Evolutionary conservation across 2,329 filamentous ascomycete genomes (phyloP).

Genomic region (Phaeoacremonium minimum): DNA sequence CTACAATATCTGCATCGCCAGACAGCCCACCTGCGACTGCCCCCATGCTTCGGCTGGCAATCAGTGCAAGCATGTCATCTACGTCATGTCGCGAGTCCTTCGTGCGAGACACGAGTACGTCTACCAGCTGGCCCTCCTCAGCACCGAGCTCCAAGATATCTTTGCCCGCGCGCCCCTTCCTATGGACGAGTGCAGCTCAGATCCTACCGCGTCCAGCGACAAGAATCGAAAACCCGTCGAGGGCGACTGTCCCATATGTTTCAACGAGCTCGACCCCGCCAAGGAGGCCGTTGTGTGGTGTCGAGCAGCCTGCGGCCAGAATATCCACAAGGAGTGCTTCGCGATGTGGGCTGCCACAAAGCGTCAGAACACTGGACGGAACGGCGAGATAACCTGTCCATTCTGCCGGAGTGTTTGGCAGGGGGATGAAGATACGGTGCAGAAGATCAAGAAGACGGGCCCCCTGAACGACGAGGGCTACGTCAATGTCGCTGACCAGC

Average conservation of each 20-base stretch:
- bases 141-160: slow-evolving; percentile 54
- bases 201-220: slow-evolving; percentile 13
- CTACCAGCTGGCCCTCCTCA: slow-evolving; percentile 59
- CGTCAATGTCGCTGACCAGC: slow-evolving; percentile 55
- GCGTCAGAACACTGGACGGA: slow-evolving; percentile 17
- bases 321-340: slow-evolving; percentile 50
- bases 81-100: slow-evolving; percentile 55
- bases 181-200: slow-evolving; percentile 23
- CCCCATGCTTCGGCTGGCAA: slow-evolving; percentile 48
- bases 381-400: slow-evolving; percentile 49
- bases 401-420: slow-evolving; percentile 57
- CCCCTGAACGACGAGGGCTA: slow-evolving; percentile 48
- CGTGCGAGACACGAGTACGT: slow-evolving; percentile 49
- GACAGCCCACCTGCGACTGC: slow-evolving; percentile 50
- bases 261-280: slow-evolving; percentile 36
- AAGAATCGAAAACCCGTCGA: slow-evolving; percentile 44
- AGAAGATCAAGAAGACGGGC: slow-evolving; percentile 36
- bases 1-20: slow-evolving; percentile 52
- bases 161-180: slow-evolving; percentile 50
- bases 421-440: slow-evolving; percentile 35
- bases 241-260: slow-evolving; percentile 56
- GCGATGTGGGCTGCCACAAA: slow-evolving; percentile 49
- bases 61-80: slow-evolving; percentile 64
- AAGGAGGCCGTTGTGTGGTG: slow-evolving; percentile 43
- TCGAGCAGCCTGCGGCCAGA: slow-evolving; percentile 47